Conservation (phyloP, 2,329 filamentous ascomycete species). For the Xylariaceae sp. region DNA sequence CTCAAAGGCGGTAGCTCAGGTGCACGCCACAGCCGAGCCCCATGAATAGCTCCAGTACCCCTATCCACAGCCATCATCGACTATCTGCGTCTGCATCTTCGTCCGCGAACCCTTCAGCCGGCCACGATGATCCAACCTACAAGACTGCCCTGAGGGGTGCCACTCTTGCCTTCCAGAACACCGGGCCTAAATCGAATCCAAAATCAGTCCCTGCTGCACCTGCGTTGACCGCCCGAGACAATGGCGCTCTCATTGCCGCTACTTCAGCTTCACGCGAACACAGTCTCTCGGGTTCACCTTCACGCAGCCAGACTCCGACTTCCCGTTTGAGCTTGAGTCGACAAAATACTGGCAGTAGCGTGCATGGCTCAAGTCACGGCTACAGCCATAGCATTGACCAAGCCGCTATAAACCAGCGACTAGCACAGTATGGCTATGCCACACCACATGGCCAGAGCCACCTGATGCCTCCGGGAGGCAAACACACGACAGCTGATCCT, state of each 20-base stretch:
- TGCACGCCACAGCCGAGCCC: constrained; percentile 6
- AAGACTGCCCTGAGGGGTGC: constrained; percentile 48
- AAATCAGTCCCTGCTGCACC: constrained; percentile 7
- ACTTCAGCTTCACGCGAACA: constrained; percentile 34
- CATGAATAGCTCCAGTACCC: constrained; percentile 18
- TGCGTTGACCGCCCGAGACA: constrained; percentile 19
- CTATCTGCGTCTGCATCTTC: too few species aligned
- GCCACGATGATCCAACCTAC: constrained; percentile 24
- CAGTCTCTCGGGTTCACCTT: constrained; percentile 20
- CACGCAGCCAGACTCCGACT: constrained; percentile 7
- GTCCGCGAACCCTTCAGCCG: constrained; percentile 23
- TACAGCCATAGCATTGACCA: constrained; percentile 10
- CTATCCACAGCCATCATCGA: constrained; percentile 14
- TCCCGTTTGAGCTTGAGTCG: constrained; percentile 21
- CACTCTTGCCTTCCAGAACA: constrained; percentile 49
- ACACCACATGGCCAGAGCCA: constrained; percentile 8
- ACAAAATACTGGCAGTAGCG: constrained; percentile 36
- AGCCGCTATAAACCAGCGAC: constrained; percentile 3
- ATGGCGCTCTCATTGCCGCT: constrained; percentile 42
- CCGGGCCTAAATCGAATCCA: constrained; percentile 11
- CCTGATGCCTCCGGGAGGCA: constrained; percentile 11
- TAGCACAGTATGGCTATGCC: constrained; percentile 7
- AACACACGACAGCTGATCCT: constrained; percentile 27
- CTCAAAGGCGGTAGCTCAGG: too few species aligned
- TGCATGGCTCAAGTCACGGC: constrained; percentile 12